Percentiles rank a stretch among this genome's conserved stretches.
Evolutionary conservation across 2,329 filamentous ascomycete species (phyloP).

Genomic region (Penicillium fuscoglaucum): DNA sequence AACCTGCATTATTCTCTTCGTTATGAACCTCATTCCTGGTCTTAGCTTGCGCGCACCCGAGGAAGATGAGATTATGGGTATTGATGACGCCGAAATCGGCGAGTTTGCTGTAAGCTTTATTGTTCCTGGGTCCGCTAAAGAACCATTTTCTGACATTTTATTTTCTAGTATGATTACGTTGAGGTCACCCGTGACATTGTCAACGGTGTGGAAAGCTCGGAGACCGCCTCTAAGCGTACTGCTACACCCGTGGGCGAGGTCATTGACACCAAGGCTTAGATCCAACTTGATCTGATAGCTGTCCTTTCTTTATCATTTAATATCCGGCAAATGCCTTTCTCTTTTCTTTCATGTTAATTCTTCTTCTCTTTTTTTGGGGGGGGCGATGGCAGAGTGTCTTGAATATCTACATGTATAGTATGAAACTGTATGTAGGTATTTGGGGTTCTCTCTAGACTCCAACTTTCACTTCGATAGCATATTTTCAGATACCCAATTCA

Average conservation of each 20-base stretch:
- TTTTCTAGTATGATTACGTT: slow-evolving; percentile 74
- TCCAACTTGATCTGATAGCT: not conserved
- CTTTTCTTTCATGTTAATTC: not conserved
- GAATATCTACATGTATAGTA: not conserved
- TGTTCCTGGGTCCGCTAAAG: not conserved
- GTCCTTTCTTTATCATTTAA: slow-evolving; percentile 13
- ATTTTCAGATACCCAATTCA: slow-evolving; percentile 17
- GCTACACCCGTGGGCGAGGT: slow-evolving; percentile 27
- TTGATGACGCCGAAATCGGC: slow-evolving; percentile 87
- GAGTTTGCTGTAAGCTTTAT: slow-evolving; percentile 70
- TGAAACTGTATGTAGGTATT: not conserved
- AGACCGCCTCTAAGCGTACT: slow-evolving; percentile 33
- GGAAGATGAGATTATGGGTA: slow-evolving; percentile 79
- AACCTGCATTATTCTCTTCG: slow-evolving; percentile 75
- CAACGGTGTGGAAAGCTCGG: slow-evolving; percentile 38
- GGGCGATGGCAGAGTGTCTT: not conserved
- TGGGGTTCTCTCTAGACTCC: not conserved
- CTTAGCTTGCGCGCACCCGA: slow-evolving; percentile 71
- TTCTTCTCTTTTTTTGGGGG: not conserved
- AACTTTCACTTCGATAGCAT: not conserved
- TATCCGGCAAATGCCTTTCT: not conserved
- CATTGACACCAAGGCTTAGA: slow-evolving; percentile 30
- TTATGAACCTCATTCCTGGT: slow-evolving; percentile 76
- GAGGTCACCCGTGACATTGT: slow-evolving; percentile 74
- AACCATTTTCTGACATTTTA: slow-evolving; percentile 4